A percentile compares a stretch with the other conserved stretches of the same genome.
Evolutionary conservation across 2,329 filamentous ascomycete genomes (phyloP).

Genomic region (Venturia effusa): DNA sequence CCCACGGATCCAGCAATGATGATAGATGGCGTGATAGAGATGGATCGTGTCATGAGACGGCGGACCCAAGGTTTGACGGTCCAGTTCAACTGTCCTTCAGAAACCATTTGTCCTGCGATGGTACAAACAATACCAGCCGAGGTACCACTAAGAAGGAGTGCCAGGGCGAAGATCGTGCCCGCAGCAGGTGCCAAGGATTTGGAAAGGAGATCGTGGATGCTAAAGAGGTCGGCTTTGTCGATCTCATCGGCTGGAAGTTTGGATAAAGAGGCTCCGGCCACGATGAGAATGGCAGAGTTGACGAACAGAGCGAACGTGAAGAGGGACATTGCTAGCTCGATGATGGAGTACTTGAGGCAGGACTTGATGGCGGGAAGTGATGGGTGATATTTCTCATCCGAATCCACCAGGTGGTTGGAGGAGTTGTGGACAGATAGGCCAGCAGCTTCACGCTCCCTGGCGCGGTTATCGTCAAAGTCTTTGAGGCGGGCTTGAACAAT

Average conservation of each 20-base stretch:
- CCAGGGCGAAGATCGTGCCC: slow-evolving; percentile 74
- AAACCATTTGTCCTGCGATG: slow-evolving; percentile 81
- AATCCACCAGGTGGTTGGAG: slow-evolving; percentile 19
- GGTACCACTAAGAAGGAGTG: slow-evolving; percentile 67
- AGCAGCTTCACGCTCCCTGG: slow-evolving; percentile 10
- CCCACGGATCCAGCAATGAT: slow-evolving; percentile 75
- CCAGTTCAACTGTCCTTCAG: slow-evolving; percentile 72
- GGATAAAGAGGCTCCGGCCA: slow-evolving; percentile 68
- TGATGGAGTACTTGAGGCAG: slow-evolving; percentile 62
- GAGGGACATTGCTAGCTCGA: slow-evolving; percentile 59
- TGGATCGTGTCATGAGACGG: slow-evolving; percentile 62
- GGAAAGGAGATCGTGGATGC: slow-evolving; percentile 65
- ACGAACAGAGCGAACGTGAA: slow-evolving; percentile 79
- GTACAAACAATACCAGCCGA: slow-evolving; percentile 82
- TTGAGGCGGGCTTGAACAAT: slow-evolving; percentile 41
- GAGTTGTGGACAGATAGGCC: neutral
- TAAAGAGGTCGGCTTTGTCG: slow-evolving; percentile 65
- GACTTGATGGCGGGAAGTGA: slow-evolving; percentile 61
- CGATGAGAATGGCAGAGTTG: slow-evolving; percentile 72
- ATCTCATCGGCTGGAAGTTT: slow-evolving; percentile 40
- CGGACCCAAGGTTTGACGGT: slow-evolving; percentile 66
- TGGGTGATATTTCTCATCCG: slow-evolving; percentile 53
- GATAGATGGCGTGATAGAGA: slow-evolving; percentile 73
- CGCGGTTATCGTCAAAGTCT: slow-evolving; percentile 20
- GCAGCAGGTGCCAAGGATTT: slow-evolving; percentile 60